Evolutionary conservation across 2,329 filamentous ascomycete species (phyloP).

Genomic region (Aureobasidium leucospermi): DNA sequence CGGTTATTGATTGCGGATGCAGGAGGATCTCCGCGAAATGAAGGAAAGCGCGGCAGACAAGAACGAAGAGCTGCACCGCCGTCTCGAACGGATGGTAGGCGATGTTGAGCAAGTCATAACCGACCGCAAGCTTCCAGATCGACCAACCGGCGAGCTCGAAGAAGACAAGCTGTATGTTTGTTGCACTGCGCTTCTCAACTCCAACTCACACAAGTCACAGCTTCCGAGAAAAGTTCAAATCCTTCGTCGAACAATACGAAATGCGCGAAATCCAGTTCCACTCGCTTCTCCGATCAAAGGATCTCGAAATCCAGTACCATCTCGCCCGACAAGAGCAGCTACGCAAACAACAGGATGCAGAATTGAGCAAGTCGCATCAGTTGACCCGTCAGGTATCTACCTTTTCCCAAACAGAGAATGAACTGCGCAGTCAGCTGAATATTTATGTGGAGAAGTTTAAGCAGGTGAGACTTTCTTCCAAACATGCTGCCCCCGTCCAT

Average conservation of each 20-base stretch:
- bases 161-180: conserved; percentile 69
- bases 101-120: conserved; percentile 86
- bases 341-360: conserved; percentile 77
- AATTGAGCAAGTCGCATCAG: conserved; percentile 71
- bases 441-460: conserved; percentile 99
- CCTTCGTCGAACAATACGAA: conserved; percentile 94
- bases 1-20: conserved; percentile 40
- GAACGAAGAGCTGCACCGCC: conserved; percentile 74
- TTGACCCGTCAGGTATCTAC: conserved; percentile 88
- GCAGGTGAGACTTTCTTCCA: conserved; percentile 57
- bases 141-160: conserved; percentile 78
- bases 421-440: conserved; percentile 89
- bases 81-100: conserved; percentile 69
- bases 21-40: conserved; percentile 80
- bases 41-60: conserved; percentile 80
- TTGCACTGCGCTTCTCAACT: background rate
- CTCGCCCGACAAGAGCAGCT: conserved; percentile 83
- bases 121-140: conserved; percentile 72
- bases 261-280: conserved; percentile 91
- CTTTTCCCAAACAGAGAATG: conserved; percentile 91
- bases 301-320: conserved; percentile 89
- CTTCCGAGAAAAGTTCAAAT: conserved; percentile 76
- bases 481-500: conserved; percentile 11
- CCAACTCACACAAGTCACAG: conserved; percentile 25
- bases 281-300: conserved; percentile 84